Percentiles rank a stretch among this genome's conserved stretches.
phyloP scores from a whole-genome alignment of 768 basidiomycete species.

The Phaeotremella fagi region DNA sequence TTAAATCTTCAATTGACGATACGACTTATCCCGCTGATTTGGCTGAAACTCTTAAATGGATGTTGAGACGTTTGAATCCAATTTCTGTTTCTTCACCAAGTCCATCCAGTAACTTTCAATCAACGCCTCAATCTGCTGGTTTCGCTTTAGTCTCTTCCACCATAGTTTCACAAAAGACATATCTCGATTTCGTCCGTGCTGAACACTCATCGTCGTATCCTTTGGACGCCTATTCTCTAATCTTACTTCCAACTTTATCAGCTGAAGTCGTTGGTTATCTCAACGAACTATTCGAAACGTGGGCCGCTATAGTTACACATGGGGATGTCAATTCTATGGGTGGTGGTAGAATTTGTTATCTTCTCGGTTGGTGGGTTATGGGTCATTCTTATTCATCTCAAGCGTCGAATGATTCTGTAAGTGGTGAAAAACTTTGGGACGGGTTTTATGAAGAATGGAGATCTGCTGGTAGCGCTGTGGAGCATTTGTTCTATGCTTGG shows the following conservation, averaged over 20 bases:
- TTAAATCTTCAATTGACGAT: background rate
- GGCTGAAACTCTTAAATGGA: conserved; percentile 20
- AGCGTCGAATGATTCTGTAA: background rate
- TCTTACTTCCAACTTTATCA: conserved; percentile 9
- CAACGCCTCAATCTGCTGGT: background rate
- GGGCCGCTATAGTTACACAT: conserved; percentile 16
- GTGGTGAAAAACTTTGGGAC: conserved; percentile 9
- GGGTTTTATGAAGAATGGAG: conserved; percentile 29
- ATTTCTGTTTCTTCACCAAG: background rate
- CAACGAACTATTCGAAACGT: conserved; percentile 28
- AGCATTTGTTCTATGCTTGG: conserved; percentile 37
- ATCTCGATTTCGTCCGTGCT: conserved; percentile 21
- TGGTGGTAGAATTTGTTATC: conserved; percentile 11
- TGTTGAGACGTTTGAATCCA: conserved; percentile 11
- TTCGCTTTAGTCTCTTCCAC: background rate
- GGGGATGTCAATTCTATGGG: conserved; percentile 20
- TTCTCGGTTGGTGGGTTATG: conserved; percentile 32
- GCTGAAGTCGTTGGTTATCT: conserved; percentile 1
- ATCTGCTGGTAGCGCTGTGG: conserved; percentile 13
- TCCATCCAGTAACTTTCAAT: background rate
- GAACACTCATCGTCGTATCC: conserved; percentile 28
- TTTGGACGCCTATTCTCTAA: conserved; percentile 10
- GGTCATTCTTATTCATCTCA: background rate
- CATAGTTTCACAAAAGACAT: background rate
- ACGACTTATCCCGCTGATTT: conserved; percentile 5